Evolutionary conservation across 2,329 filamentous ascomycete genomes (phyloP).

Genomic region (Zasmidium cellare): DNA sequence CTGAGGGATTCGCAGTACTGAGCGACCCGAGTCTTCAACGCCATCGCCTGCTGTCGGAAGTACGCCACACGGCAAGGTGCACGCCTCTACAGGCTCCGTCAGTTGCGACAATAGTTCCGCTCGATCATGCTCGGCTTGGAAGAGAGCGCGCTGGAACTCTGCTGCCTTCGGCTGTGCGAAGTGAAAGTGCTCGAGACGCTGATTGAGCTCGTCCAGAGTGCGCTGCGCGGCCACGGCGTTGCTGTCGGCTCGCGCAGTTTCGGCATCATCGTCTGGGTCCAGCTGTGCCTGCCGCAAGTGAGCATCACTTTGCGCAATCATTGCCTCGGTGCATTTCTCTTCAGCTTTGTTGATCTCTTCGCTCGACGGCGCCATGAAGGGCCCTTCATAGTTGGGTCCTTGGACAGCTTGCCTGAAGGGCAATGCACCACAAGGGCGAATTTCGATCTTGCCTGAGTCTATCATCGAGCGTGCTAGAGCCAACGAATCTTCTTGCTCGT

Average conservation of each 20-base stretch:
- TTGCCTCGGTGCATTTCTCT: constrained; percentile 27
- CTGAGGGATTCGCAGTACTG: constrained; percentile 43
- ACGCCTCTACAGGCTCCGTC: constrained; percentile 20
- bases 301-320: constrained; percentile 10
- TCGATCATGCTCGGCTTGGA: constrained; percentile 24
- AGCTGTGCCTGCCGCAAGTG: not conserved
- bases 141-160: constrained; percentile 36
- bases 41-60: constrained; percentile 35
- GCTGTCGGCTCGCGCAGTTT: not conserved
- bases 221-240: constrained; percentile 13
- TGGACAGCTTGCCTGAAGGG: constrained; percentile 49
- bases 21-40: constrained; percentile 40
- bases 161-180: constrained; percentile 14
- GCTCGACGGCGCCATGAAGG: constrained; percentile 29
- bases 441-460: constrained; percentile 34
- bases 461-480: constrained; percentile 32
- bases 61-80: constrained; percentile 31
- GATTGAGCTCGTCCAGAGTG: constrained; percentile 13
- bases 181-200: constrained; percentile 11
- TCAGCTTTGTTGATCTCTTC: constrained; percentile 27
- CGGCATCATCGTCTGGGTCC: constrained; percentile 1
- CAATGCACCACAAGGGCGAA: constrained; percentile 41
- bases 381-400: constrained; percentile 44
- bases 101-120: constrained; percentile 17
- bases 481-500: constrained; percentile 6